Base-by-base conservation (phyloP, 345 rosid species). In the Populus euphratica region DNA sequence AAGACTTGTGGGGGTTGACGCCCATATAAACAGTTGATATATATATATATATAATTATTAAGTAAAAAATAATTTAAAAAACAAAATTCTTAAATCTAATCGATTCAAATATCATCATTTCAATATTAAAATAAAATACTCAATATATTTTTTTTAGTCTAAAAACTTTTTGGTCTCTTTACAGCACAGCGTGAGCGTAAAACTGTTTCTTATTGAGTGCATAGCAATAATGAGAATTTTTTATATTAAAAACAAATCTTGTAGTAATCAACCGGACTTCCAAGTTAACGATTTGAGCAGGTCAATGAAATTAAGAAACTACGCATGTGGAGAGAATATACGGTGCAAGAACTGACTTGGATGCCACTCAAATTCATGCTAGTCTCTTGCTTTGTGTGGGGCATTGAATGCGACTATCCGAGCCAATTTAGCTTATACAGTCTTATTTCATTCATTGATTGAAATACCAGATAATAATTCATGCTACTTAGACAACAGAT, bases 261-360 rank as follows among this genome's bases (percentile, higher is more conserved):
- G 56, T 50, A 50, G 20, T 52, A 17, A 50, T 25, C 50, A 74
- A 63, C 1, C 56, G 72, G 35, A 77, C 16, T 33, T 29, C 6
- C 17, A 38, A 7, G n/a, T 68, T 76, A 67, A 70, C 33, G 38
- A 68, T 14, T 7, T 35, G 70, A 29, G 70, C 17, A 49, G 29
- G 82, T 63, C 72, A 50, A 16, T 39, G 10, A 35, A 44, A 36
- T 3, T 5, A 54, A 11, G 11, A n/a, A 52, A 52, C 59, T 5
- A 20, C 9, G 2, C 1, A 18, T 52, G 23, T 20, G 2, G 59
- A 50, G 10, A 18, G n/a, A 18, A 18, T 18, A 23, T 11, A 39
- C 2, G 20, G 5, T 72, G 67, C 69, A 54, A 67, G 70, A 74
- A 74, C 63, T 52, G 69, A 79, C 78, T 79, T 61, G 73, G 75